Percentiles rank a stretch among this genome's conserved stretches.
Evolutionary conservation across 306 rosid species (phyloP).

Genomic region (Canavalia ensiformis): DNA sequence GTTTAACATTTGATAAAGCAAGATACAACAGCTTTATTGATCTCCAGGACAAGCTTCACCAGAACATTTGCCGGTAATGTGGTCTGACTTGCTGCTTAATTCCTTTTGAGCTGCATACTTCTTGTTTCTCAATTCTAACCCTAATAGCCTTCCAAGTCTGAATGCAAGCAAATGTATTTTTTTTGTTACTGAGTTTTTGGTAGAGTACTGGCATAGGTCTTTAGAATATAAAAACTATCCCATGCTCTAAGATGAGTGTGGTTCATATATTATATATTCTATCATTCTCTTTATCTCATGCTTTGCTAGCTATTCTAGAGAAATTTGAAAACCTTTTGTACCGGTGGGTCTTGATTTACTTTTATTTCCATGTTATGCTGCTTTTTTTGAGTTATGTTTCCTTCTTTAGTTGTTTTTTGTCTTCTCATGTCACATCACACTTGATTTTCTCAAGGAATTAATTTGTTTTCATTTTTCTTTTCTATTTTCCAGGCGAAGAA

Average conservation of each 20-base stretch:
- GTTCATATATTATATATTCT: background rate
- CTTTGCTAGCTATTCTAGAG: background rate
- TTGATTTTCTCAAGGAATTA: conserved; percentile 10
- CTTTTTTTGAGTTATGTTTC: conserved; percentile 12
- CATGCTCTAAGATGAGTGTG: background rate
- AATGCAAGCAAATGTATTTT: conserved; percentile 11
- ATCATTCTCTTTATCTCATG: background rate
- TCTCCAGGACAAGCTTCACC: conserved; percentile 98
- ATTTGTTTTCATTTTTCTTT: conserved; percentile 24
- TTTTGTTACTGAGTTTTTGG: background rate
- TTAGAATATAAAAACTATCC: conserved; percentile 2
- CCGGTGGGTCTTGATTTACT: background rate
- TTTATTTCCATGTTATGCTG: conserved; percentile 4
- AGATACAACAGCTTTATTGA: conserved; percentile 94
- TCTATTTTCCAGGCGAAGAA: conserved; percentile 71
- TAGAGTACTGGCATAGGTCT: background rate
- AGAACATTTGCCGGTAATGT: conserved; percentile 91
- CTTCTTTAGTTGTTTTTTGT: conserved; percentile 12
- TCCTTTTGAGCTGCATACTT: conserved; percentile 13
- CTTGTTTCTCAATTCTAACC: conserved; percentile 31
- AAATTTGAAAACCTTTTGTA: background rate
- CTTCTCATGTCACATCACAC: conserved; percentile 4
- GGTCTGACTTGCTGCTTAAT: conserved; percentile 26
- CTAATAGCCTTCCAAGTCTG: background rate
- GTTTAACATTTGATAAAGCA: conserved; percentile 71